A percentile compares a stretch with the other conserved stretches of the same genome.
These are phyloP conservation scores for Polychytrium aggregatum DNA, from an alignment of 192 early-diverging fungal genomes.

Conservation along the genomic window DNA sequence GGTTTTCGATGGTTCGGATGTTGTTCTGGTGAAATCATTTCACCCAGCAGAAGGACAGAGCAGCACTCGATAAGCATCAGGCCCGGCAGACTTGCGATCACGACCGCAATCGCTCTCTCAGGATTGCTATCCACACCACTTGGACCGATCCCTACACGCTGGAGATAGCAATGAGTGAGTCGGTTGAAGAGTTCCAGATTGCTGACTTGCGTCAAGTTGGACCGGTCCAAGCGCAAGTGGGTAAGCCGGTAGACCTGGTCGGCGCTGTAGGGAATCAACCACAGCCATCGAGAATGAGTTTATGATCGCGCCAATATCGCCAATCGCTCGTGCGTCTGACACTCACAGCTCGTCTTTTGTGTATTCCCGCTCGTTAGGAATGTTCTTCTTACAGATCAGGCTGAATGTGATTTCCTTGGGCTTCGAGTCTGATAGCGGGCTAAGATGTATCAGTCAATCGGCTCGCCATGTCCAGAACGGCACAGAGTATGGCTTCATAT, in stretches of 20 bases:
- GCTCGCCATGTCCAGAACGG: too few species aligned
- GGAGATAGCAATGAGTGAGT: conserved; percentile 4
- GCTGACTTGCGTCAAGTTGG: not conserved
- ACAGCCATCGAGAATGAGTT: not conserved
- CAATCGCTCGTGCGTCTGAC: too few species aligned
- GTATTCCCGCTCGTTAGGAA: too few species aligned
- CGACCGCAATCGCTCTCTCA: not conserved
- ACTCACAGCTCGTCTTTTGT: too few species aligned
- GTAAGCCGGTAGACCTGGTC: not conserved
- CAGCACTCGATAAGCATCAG: not conserved
- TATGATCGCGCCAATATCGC: not conserved
- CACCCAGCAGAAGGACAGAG: not conserved
- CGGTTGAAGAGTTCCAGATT: not conserved
- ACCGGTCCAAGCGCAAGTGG: conserved; percentile 2
- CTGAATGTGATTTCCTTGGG: too few species aligned
- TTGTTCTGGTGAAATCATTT: not conserved
- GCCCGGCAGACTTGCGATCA: not conserved
- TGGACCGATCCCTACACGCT: not conserved
- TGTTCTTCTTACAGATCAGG: too few species aligned
- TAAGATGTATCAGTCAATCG: too few species aligned
- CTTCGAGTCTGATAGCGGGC: too few species aligned
- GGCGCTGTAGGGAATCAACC: too few species aligned
- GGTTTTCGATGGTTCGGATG: not conserved
- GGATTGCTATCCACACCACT: too few species aligned
- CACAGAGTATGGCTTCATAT: too few species aligned